Evolutionary conservation across 2,329 filamentous ascomycete genomes (phyloP), one percentile per base, ranked within the genome.

Genomic region (Geoglossum cookeanum): DNA sequence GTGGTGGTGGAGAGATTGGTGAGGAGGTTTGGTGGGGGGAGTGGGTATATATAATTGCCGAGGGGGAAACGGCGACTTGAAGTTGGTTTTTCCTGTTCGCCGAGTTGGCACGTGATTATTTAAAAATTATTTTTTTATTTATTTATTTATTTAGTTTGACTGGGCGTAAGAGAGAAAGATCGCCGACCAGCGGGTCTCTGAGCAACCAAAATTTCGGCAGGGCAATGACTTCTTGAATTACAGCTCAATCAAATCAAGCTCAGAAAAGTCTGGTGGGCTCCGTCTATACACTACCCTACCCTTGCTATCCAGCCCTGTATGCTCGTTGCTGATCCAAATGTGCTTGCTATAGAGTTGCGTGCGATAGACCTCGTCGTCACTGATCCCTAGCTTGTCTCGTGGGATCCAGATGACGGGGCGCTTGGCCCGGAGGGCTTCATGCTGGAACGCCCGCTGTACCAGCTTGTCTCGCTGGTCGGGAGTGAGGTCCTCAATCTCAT

Each of bases 321-420:
- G 89, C 67, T 94, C 85, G 68, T 96, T 96, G 64, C 87, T 94
- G 66, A 97, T 89, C 86, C 89, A 95, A 56, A 97, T 85, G 62
- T 76, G 75, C 59, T 86, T 80, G 66, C 84, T 91, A 67, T 89
- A 85, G 53, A 77, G 75, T 61, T 83, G 78, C 5, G 89, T 95
- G 39, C 86, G 77, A 65, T 77, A 76, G 49, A 97, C 84, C 72
- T 98, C 92, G 63, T 97, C 91, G 63, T 94, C 88, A 62, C 86
- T 89, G 58, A 98, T 79, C 4, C 92, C 92, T 4, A 97, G 70
- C 62, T 92, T 85, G 65, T 98, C 92, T 9, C 84, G 80, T 0
- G 92, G 92, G 49, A 98, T 87, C 92, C 92, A 98, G 30, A 98
- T 83, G 0, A 87, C 87, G 0, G 92, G 92, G 56, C 89, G 78